Evolutionary conservation across 352 stramenopile species (phyloP).

Genomic region (Chrysophaeum taylorii): DNA sequence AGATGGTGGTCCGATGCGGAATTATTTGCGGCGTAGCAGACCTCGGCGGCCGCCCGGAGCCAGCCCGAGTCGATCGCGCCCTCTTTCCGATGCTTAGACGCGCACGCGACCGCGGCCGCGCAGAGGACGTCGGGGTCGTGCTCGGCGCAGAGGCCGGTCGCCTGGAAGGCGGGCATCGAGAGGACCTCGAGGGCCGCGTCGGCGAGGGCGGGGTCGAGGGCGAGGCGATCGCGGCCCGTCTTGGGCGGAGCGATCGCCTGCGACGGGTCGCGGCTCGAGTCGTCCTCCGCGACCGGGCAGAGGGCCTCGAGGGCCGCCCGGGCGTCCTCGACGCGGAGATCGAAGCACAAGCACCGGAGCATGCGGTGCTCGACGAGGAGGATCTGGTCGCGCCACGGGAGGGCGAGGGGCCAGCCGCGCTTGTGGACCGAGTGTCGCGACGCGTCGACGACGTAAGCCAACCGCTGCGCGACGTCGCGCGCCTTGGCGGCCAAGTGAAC

Average conservation of each 20-base stretch:
- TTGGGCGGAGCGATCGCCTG: not conserved
- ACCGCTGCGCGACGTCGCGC: not conserved
- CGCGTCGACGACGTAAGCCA: not conserved
- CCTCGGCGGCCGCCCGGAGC: not conserved
- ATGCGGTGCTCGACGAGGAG: not conserved
- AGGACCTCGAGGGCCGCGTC: not conserved
- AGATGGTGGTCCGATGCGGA: too few relatives aligned
- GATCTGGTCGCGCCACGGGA: not conserved
- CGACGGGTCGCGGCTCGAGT: not conserved
- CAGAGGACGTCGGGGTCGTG: not conserved
- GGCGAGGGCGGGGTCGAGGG: not conserved
- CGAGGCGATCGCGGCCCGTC: not conserved
- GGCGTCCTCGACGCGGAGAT: not conserved
- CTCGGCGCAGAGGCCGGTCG: not conserved
- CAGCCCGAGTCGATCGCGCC: not conserved
- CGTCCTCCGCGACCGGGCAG: not conserved
- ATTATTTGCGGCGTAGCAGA: too few relatives aligned
- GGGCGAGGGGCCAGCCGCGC: not conserved
- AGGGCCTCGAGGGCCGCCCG: not conserved
- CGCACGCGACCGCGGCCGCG: not conserved
- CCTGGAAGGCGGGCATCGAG: not conserved
- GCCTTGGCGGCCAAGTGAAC: constrained; percentile 5
- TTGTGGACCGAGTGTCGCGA: not conserved
- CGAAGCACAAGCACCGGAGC: not conserved
- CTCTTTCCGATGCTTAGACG: not conserved